Evolutionary conservation across 2,329 filamentous ascomycete species (phyloP).

Genomic region (Huntiella savannae): DNA sequence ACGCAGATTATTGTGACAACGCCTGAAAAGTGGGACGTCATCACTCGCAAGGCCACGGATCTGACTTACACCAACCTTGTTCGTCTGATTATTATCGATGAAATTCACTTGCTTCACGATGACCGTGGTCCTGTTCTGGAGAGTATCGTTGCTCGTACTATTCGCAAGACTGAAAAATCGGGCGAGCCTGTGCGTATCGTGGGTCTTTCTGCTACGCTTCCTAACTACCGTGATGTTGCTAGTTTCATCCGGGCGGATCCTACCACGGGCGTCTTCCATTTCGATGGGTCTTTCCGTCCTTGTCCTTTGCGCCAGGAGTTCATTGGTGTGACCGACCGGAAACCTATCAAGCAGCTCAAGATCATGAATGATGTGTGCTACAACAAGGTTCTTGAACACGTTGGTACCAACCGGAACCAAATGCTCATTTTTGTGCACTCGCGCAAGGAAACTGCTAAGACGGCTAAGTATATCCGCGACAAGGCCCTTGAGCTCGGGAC

Average conservation of each 20-base stretch:
- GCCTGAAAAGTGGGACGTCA: constrained; percentile 97
- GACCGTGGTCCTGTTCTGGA: constrained; percentile 92
- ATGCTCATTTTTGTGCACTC: constrained; percentile 99
- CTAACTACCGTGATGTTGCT: constrained; percentile 91
- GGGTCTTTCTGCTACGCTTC: constrained; percentile 82
- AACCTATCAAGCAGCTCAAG: constrained; percentile 96
- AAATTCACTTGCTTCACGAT: constrained; percentile 94
- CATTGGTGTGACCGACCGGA: constrained; percentile 91
- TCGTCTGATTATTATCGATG: constrained; percentile 85
- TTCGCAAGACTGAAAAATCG: constrained; percentile 82
- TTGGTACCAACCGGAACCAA: constrained; percentile 80
- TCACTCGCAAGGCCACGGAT: constrained; percentile 93
- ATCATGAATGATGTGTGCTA: constrained; percentile 99
- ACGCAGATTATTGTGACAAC: constrained; percentile 97
- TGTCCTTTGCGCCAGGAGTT: constrained; percentile 95
- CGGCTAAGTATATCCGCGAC: constrained; percentile 85
- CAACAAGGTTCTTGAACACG: constrained; percentile 90
- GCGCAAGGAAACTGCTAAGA: constrained; percentile 94
- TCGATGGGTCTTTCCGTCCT: constrained; percentile 82
- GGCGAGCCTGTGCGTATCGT: constrained; percentile 82
- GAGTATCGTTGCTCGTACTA: constrained; percentile 88
- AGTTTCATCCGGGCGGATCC: constrained; percentile 84
- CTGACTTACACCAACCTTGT: constrained; percentile 96
- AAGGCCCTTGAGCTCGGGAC: constrained; percentile 95
- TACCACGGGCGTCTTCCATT: constrained; percentile 78